phyloP scores from a whole-genome alignment of 202 grass and related monocot species.

The Schoenoplectus tabernaemontani region DNA sequence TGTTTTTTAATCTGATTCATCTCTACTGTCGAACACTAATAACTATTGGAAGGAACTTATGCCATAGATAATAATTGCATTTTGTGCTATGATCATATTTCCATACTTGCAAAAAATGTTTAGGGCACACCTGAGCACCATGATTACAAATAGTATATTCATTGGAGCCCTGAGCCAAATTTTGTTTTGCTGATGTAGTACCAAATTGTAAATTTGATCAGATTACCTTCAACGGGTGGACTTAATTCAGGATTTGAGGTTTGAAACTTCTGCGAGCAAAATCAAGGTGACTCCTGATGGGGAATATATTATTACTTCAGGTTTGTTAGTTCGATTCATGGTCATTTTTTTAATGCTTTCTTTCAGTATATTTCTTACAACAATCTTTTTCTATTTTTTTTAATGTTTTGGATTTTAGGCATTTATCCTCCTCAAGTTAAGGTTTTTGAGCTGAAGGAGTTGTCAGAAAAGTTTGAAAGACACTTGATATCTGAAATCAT shows the following conservation, averaged over 20 bases:
- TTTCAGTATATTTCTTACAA: neutral
- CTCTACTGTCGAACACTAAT: neutral
- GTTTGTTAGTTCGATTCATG: slow-evolving; percentile 13
- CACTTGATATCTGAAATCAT: slow-evolving; percentile 87
- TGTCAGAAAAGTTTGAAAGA: slow-evolving; percentile 93
- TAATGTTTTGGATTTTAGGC: slow-evolving; percentile 29
- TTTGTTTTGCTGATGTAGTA: neutral
- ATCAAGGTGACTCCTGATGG: slow-evolving; percentile 72
- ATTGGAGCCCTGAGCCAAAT: neutral
- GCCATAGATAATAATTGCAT: neutral
- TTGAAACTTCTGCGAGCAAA: slow-evolving; percentile 67
- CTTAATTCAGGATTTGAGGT: slow-evolving; percentile 79
- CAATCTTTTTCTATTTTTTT: slow-evolving; percentile 7
- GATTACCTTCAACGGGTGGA: slow-evolving; percentile 71
- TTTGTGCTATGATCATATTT: neutral
- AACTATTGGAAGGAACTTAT: neutral
- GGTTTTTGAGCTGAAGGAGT: slow-evolving; percentile 75
- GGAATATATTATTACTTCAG: slow-evolving; percentile 76
- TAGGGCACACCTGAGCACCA: no score
- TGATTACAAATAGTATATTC: no score
- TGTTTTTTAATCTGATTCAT: no score
- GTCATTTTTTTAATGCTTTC: neutral
- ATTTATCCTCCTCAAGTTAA: slow-evolving; percentile 96
- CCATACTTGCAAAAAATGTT: neutral
- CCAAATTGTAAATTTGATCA: slow-evolving; percentile 11